Evolutionary conservation across 805 yeast species (phyloP).

Genomic region (Scheffersomyces stipitis): DNA sequence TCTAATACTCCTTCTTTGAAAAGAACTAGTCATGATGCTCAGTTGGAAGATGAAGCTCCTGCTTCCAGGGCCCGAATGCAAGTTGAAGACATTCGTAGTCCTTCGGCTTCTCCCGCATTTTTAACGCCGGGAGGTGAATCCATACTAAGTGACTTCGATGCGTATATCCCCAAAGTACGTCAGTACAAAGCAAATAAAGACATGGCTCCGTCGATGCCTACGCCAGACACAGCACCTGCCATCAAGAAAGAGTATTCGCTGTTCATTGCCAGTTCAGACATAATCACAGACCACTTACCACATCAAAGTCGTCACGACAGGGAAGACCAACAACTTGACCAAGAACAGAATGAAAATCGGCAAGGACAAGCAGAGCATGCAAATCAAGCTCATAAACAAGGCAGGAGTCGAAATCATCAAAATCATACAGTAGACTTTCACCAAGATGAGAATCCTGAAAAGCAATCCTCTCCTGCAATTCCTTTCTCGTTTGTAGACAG

Average conservation of each 20-base stretch:
- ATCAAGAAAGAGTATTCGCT: neutral
- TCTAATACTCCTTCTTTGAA: neutral
- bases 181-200: neutral
- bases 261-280: no score
- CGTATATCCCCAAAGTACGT: neutral
- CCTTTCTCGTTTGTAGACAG: slow-evolving; percentile 1
- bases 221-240: neutral
- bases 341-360: no score
- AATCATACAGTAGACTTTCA: neutral
- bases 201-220: no score
- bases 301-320: no score
- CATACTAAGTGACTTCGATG: slow-evolving; percentile 3
- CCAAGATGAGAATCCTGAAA: neutral
- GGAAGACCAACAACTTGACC: no score
- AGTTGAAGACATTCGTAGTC: neutral
- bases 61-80: neutral
- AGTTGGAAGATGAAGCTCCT: neutral
- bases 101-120: slow-evolving; percentile 8
- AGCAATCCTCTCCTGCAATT: neutral
- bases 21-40: neutral
- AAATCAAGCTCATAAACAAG: neutral
- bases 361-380: neutral
- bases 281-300: neutral
- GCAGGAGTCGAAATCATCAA: neutral
- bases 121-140: slow-evolving; percentile 14